Base-by-base conservation (phyloP, 805 yeast species). In the Metschnikowia koreensis region DNA sequence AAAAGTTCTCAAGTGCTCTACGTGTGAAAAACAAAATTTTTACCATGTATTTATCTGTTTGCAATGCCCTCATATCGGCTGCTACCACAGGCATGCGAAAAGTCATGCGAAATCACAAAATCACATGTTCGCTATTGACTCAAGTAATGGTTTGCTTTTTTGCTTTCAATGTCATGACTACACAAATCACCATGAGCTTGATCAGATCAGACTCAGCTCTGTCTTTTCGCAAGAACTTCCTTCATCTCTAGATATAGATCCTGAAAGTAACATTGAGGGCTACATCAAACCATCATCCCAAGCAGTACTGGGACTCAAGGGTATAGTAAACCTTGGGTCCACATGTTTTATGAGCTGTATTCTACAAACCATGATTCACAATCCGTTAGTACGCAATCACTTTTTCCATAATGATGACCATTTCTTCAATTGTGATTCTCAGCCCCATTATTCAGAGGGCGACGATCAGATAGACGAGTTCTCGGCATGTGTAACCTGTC, bases 281-380 rank as follows among this genome's bases (percentile, higher is more conserved):
- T 69, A 63, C 56, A 38, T 52, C 13, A 55, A 56, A 38, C 88
- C 89, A 36, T 66, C 73, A 17, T 69, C 63, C 59, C 79, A 78
- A 47, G 86, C 92, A 1, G 75, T 82, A 6, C 79, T 84, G n/a
- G 98, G 97, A 0, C 72, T 94, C 17, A 80, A 87, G 47, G 99
- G 99, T 3, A 81, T 94, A 59, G 84, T 90, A 47, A 93, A 93
- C 66, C 83, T 93, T 84, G 99, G 99, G 0, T 88, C 99, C 0
- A 94, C 99, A 0, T 94, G 99, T 72, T 94, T 90, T 71, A 93
- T 94, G 89, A 88, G 96, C 59, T 87, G 93, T 37, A 83, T 92
- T n/a, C 69, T 94, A 39, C 99, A 94, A 71, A 82, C 96, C 0
- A 70, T 93, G 47, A 74, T 94, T 41, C 99, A 94, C 67, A 94